phyloP scores from a whole-genome alignment of 2,329 filamentous ascomycete genomes.

The Neophaeococcomyces mojaviensis region DNA sequence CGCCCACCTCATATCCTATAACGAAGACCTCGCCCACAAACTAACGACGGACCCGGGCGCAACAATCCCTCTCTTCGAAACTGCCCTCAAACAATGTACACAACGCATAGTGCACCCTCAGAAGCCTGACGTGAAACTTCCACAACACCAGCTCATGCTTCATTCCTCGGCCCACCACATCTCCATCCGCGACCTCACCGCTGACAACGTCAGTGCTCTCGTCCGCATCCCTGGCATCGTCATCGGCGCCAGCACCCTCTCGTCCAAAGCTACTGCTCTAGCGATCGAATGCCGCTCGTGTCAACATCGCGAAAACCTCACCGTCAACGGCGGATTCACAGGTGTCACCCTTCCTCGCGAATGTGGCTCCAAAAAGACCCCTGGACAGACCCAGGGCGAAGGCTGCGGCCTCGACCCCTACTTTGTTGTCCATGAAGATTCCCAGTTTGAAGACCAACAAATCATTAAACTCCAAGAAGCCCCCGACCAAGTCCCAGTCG shows the following conservation, averaged over 20 bases:
- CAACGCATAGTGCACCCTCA: conserved; percentile 87
- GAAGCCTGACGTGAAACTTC: conserved; percentile 59
- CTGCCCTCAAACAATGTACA: conserved; percentile 81
- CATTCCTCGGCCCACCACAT: conserved; percentile 87
- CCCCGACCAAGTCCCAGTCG: conserved; percentile 92
- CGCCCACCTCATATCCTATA: conserved; percentile 89
- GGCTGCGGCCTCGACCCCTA: conserved; percentile 91
- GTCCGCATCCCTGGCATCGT: conserved; percentile 96
- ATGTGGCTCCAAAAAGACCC: conserved; percentile 56
- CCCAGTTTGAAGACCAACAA: conserved; percentile 92
- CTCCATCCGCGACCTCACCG: conserved; percentile 89
- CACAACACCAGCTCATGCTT: conserved; percentile 87
- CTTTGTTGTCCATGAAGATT: conserved; percentile 90
- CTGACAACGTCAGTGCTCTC: conserved; percentile 85
- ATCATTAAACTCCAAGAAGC: conserved; percentile 97
- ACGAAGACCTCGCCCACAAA: conserved; percentile 86
- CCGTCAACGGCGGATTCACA: conserved; percentile 76
- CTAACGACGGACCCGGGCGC: conserved; percentile 85
- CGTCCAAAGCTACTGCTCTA: conserved; percentile 84
- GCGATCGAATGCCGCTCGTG: conserved; percentile 86
- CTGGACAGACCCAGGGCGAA: conserved; percentile 57
- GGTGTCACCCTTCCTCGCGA: conserved; percentile 75
- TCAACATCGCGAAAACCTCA: conserved; percentile 60
- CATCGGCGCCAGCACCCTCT: conserved; percentile 92
- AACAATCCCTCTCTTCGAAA: conserved; percentile 88